Conservation (phyloP, 495 filamentous ascomycete species). For the Trichoderma gamsii region DNA sequence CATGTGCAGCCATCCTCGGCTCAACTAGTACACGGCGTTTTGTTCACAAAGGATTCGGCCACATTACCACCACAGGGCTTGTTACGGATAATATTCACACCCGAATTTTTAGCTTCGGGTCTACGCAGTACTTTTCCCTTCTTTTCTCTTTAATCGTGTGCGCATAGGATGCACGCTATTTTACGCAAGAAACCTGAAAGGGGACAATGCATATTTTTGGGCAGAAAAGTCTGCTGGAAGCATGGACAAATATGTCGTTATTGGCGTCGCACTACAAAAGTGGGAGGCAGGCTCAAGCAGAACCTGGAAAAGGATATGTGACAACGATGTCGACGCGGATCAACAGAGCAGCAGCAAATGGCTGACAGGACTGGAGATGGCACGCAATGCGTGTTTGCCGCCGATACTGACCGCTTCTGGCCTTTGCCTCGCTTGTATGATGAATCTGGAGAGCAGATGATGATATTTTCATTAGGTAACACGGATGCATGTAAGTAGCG, state of each 20-base stretch:
- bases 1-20: not conserved
- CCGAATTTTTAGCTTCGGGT: not conserved
- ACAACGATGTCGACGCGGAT: not conserved
- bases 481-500: not conserved
- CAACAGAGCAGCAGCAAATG: not conserved
- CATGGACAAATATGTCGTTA: slow-evolving; percentile 14
- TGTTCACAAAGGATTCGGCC: slow-evolving; percentile 1
- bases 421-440: not conserved
- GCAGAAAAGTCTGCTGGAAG: slow-evolving; percentile 12
- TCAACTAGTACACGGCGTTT: not conserved
- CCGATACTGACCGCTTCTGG: not conserved
- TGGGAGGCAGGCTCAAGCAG: not conserved
- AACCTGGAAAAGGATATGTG: not conserved
- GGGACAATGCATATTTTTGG: not conserved
- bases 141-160: not conserved
- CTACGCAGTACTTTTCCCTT: slow-evolving; percentile 16
- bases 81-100: slow-evolving; percentile 17
- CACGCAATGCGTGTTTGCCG: not conserved
- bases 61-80: slow-evolving; percentile 4
- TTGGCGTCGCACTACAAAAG: not conserved
- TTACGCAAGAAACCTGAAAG: not conserved
- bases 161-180: not conserved
- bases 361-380: not conserved
- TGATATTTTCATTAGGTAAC: slow-evolving; percentile 6
- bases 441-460: not conserved